These are phyloP conservation scores for Gigaspora rosea DNA, from an alignment of 192 early-diverging fungal genomes.

Conservation along the genomic window DNA sequence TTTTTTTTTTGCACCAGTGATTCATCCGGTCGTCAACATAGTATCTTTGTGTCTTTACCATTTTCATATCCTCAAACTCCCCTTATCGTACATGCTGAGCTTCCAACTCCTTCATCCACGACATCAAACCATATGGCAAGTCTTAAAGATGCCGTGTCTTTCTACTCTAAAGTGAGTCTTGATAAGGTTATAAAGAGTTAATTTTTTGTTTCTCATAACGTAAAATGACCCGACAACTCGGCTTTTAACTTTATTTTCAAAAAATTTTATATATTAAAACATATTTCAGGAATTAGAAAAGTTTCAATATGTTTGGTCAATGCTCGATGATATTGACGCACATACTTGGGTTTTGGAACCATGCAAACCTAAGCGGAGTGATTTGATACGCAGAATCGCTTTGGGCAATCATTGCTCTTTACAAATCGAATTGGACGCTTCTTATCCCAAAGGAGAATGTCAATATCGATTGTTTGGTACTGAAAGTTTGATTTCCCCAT, in stretches of 20 bases:
- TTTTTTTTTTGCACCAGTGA: slow-evolving; percentile 1
- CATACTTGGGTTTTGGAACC: slow-evolving; percentile 33
- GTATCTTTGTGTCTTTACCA: slow-evolving; percentile 1
- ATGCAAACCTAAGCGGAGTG: slow-evolving; percentile 24
- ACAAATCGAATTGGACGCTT: slow-evolving; percentile 8
- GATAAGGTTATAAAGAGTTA: not conserved
- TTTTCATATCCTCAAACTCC: slow-evolving; percentile 16
- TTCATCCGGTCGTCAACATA: slow-evolving; percentile 31
- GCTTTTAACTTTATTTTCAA: too few relatives aligned
- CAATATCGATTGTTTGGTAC: slow-evolving; percentile 18
- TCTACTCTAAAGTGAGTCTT: slow-evolving; percentile 5
- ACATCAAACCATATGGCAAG: not conserved
- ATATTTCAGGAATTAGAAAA: slow-evolving; percentile 24
- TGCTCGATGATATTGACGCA: slow-evolving; percentile 28
- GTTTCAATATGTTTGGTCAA: slow-evolving; percentile 29
- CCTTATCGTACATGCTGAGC: not conserved
- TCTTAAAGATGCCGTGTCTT: slow-evolving; percentile 4
- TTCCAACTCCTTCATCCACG: slow-evolving; percentile 1
- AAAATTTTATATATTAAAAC: too few relatives aligned
- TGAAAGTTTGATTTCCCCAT: slow-evolving; percentile 10
- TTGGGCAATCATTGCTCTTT: slow-evolving; percentile 33
- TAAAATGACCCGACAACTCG: too few relatives aligned
- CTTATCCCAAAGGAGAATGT: slow-evolving; percentile 2
- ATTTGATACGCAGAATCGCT: slow-evolving; percentile 22
- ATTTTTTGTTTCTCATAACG: not conserved